phyloP scores from a whole-genome alignment of 2,329 filamentous ascomycete species.

The Stylonectria norvegica region DNA sequence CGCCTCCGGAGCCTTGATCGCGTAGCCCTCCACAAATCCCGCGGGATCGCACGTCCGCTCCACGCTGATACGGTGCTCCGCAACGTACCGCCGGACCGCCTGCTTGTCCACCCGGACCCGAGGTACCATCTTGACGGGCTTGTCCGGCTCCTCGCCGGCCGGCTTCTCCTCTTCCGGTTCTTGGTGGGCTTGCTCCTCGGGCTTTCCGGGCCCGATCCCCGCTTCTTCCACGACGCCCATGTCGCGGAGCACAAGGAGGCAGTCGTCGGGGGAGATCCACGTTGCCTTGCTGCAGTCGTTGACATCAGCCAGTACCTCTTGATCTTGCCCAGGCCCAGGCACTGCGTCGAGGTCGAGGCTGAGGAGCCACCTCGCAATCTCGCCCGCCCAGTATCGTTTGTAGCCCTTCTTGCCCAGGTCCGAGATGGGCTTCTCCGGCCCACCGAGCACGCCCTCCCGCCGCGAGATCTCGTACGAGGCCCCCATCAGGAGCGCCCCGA shows the following conservation, averaged over 20 bases:
- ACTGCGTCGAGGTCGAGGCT: slow-evolving; percentile 38
- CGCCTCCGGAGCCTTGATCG: slow-evolving; percentile 40
- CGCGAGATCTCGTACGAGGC: slow-evolving; percentile 89
- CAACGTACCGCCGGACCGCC: slow-evolving; percentile 64
- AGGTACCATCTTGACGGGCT: slow-evolving; percentile 34
- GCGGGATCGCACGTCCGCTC: slow-evolving; percentile 66
- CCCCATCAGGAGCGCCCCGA: slow-evolving; percentile 87
- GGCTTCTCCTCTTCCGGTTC: slow-evolving; percentile 18
- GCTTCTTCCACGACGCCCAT: slow-evolving; percentile 70
- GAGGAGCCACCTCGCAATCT: slow-evolving; percentile 70
- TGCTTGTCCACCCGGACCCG: slow-evolving; percentile 53
- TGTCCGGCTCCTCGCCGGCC: slow-evolving; percentile 26
- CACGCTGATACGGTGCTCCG: slow-evolving; percentile 58
- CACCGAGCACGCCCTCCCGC: slow-evolving; percentile 78
- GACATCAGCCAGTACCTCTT: slow-evolving; percentile 57
- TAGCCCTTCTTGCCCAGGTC: slow-evolving; percentile 82
- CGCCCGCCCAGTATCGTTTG: slow-evolving; percentile 78
- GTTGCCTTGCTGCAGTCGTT: slow-evolving; percentile 71
- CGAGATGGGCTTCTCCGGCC: slow-evolving; percentile 90
- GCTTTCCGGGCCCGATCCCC: slow-evolving; percentile 44
- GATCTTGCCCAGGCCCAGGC: slow-evolving; percentile 16
- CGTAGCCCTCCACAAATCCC: slow-evolving; percentile 70
- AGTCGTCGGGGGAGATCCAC: slow-evolving; percentile 83
- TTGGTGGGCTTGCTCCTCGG: slow-evolving; percentile 11
- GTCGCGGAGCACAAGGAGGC: slow-evolving; percentile 70